Conservation (phyloP, 192 early-diverging fungal species). For the Umbelopsis vinacea region DNA sequence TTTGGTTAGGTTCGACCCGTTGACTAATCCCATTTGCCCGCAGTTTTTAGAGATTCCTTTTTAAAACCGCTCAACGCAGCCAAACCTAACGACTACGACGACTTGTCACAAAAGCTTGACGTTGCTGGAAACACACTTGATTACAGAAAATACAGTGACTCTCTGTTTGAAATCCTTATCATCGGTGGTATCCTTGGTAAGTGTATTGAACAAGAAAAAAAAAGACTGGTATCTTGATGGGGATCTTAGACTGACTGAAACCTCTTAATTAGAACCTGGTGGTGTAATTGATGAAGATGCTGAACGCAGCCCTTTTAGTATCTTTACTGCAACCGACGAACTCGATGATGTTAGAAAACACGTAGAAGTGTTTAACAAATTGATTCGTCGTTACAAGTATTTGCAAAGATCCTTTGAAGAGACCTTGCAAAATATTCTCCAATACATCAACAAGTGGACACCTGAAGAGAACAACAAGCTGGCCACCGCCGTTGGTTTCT, state of each 20-base stretch:
- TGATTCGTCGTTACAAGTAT: conserved; percentile 95
- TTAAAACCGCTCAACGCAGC: conserved; percentile 51
- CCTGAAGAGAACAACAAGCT: conserved; percentile 80
- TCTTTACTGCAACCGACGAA: conserved; percentile 73
- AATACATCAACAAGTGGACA: conserved; percentile 89
- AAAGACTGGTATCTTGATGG: not conserved
- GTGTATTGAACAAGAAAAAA: not conserved
- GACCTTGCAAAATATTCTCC: conserved; percentile 80
- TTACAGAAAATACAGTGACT: conserved; percentile 94
- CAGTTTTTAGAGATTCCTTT: conserved; percentile 66
- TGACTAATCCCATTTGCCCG: conserved; percentile 1
- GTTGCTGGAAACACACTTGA: conserved; percentile 84
- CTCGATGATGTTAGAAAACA: conserved; percentile 70
- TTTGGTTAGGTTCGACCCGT: not conserved
- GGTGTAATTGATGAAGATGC: conserved; percentile 80
- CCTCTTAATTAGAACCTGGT: conserved; percentile 67
- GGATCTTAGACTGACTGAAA: not conserved
- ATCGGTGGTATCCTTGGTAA: conserved; percentile 89
- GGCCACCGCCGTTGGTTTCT: conserved; percentile 74
- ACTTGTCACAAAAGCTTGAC: conserved; percentile 79
- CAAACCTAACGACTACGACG: conserved; percentile 68
- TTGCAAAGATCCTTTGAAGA: conserved; percentile 87
- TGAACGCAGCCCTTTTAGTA: conserved; percentile 80
- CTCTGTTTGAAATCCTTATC: conserved; percentile 92
- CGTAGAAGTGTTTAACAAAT: conserved; percentile 86